These are phyloP conservation scores for Septoria petroselini DNA, from an alignment of 2,329 filamentous ascomycete genomes.

Conservation along the genomic window DNA sequence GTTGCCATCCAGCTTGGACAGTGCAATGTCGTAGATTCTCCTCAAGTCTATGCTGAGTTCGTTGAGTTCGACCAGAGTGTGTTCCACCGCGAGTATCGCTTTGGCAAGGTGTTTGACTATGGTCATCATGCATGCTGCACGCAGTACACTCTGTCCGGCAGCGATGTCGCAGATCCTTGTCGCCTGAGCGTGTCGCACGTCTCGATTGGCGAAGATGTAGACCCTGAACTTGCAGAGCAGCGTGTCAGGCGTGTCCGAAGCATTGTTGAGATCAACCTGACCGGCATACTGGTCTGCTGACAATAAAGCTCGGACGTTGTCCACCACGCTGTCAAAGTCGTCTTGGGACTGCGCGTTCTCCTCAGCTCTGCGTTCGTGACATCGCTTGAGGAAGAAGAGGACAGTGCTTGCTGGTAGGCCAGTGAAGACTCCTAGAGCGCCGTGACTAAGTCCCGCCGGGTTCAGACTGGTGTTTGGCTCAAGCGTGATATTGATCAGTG, in stretches of 20 bases:
- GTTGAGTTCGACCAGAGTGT: conserved; percentile 2
- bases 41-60: conserved; percentile 11
- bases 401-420: conserved; percentile 9
- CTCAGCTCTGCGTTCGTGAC: conserved; percentile 4
- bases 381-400: conserved; percentile 7
- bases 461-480: background rate
- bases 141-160: background rate
- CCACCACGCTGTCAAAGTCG: background rate
- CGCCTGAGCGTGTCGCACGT: conserved; percentile 8
- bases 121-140: background rate
- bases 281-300: background rate
- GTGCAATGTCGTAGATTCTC: conserved; percentile 14
- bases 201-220: background rate
- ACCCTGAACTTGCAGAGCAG: conserved; percentile 2
- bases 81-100: background rate
- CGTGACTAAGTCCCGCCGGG: background rate
- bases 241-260: background rate
- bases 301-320: background rate
- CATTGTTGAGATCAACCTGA: background rate
- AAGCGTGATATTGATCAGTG: conserved; percentile 17
- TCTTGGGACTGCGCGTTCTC: background rate
- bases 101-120: conserved; percentile 3
- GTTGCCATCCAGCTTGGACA: conserved; percentile 14
- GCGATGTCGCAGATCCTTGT: conserved; percentile 8
- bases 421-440: background rate